phyloP scores from a whole-genome alignment of 257 asterid genomes.

The Eucommia ulmoides region DNA sequence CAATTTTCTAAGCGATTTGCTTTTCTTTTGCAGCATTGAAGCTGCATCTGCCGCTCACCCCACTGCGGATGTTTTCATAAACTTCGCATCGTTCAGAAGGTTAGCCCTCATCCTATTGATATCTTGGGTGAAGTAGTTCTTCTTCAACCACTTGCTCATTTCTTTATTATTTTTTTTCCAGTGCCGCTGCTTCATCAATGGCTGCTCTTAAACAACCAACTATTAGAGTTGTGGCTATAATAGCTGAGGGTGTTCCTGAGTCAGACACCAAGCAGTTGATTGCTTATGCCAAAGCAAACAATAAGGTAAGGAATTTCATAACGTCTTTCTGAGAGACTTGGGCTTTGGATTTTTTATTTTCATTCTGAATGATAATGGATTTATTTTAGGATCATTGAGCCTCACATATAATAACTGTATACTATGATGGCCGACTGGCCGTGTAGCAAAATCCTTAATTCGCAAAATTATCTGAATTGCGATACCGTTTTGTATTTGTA shows the following conservation, averaged over 20 bases:
- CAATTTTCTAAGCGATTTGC: background rate
- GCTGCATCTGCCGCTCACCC: slow-evolving; percentile 96
- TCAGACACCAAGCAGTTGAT: slow-evolving; percentile 89
- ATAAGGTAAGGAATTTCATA: slow-evolving; percentile 41
- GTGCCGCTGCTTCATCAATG: slow-evolving; percentile 99
- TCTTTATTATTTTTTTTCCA: slow-evolving; percentile 23
- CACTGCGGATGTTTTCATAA: slow-evolving; percentile 96
- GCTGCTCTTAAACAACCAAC: slow-evolving; percentile 98
- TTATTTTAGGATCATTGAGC: too few relatives aligned
- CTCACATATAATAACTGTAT: too few relatives aligned
- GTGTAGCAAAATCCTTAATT: too few relatives aligned
- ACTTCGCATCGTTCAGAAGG: slow-evolving; percentile 99
- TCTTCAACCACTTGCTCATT: background rate
- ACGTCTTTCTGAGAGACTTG: slow-evolving; percentile 7
- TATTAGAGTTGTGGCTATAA: slow-evolving; percentile 84
- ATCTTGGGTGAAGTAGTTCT: background rate
- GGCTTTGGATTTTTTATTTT: background rate
- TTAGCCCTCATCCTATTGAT: slow-evolving; percentile 21
- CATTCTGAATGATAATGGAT: too few relatives aligned
- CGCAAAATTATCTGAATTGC: too few relatives aligned
- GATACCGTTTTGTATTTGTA: slow-evolving; percentile 13
- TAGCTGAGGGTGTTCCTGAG: slow-evolving; percentile 99
- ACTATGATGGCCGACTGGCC: too few relatives aligned
- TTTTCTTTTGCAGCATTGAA: slow-evolving; percentile 50
- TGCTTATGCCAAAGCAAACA: slow-evolving; percentile 92